Evolutionary conservation across 2,329 filamentous ascomycete species (phyloP), one percentile per base, ranked within the genome.

Genomic region (Colletotrichum sojae): DNA sequence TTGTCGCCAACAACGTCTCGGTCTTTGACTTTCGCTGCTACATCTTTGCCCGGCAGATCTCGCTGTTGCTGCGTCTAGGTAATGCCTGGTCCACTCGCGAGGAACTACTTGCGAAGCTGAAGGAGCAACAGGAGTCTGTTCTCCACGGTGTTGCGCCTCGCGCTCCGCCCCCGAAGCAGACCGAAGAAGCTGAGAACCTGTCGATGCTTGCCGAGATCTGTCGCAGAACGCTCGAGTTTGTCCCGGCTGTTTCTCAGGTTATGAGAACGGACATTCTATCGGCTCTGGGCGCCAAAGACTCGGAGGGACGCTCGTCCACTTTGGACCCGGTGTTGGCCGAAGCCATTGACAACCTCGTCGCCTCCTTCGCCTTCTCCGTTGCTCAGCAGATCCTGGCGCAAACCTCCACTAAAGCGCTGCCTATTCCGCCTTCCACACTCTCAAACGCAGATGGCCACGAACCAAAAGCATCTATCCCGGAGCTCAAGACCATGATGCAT

Each of bases 21-120:
- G 86, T 97, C 3, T 98, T 98, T 76, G 96, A 99, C 79, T 98
- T 99, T 78, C 88, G 94, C 57, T 94, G 92, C 73, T 99, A 99
- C 78, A 90, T 99, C 13, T 99, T 98, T 78, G 91, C 94, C 3
- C 89, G 96, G 25, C 95, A 99, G 75, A 89, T 97, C 71, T 89
- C 92, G 3, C 82, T 99, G 1, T 85, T 98, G 1, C 85, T 97
- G 13, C 89, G 95, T 5, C 86, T 97, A 1, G 94, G 93, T n/a
- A 96, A 95, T 76, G 89, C 89, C 0, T 88, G 82, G 79, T 90
- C 88, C 2, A 88, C 89, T 0, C 80, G 87, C 45, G 89, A 91
- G 72, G 89, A 92, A 74, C 81, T 91, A 0, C 77, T 91, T 1
- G 85, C 85, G 10, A 90, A 89, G 76, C 81, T 91, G 8, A 88